Evolutionary conservation across 2,329 filamentous ascomycete species (phyloP).

Genomic region (Graphiopsis chlorocephala): DNA sequence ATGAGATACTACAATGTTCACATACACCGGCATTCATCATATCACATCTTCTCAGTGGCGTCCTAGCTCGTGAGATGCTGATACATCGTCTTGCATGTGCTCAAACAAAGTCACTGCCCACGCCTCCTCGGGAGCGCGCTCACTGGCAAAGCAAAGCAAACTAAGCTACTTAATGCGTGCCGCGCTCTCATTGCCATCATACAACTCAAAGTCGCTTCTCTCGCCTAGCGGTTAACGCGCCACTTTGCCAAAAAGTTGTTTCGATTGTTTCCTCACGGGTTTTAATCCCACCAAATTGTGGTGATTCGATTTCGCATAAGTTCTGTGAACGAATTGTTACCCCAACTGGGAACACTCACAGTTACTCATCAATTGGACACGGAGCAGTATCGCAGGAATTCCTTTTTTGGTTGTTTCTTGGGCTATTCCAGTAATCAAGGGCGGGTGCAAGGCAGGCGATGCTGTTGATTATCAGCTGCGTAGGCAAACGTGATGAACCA

Average conservation of each 20-base stretch:
- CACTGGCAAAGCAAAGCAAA: not conserved
- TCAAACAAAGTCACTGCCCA: not conserved
- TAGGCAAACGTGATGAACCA: too few species aligned
- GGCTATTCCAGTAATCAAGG: not conserved
- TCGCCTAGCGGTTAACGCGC: not conserved
- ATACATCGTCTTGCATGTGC: not conserved
- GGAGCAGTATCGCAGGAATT: not conserved
- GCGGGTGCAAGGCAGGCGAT: too few species aligned
- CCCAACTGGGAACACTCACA: too few species aligned
- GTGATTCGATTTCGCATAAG: not conserved
- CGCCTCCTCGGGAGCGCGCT: not conserved
- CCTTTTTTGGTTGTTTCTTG: not conserved
- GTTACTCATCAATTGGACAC: not conserved
- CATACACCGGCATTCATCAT: too few species aligned
- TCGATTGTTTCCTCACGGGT: not conserved
- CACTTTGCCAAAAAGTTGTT: not conserved
- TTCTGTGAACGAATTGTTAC: too few species aligned
- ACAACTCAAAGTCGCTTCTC: not conserved
- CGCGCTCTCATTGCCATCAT: not conserved
- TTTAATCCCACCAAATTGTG: not conserved
- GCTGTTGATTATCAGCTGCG: too few species aligned
- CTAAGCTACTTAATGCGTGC: not conserved
- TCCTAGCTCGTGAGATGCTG: not conserved
- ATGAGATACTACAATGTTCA: too few species aligned
- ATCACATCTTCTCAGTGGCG: not conserved